These are phyloP conservation scores for Phycomyces nitens DNA, from an alignment of 192 early-diverging fungal genomes.

Conservation along the genomic window DNA sequence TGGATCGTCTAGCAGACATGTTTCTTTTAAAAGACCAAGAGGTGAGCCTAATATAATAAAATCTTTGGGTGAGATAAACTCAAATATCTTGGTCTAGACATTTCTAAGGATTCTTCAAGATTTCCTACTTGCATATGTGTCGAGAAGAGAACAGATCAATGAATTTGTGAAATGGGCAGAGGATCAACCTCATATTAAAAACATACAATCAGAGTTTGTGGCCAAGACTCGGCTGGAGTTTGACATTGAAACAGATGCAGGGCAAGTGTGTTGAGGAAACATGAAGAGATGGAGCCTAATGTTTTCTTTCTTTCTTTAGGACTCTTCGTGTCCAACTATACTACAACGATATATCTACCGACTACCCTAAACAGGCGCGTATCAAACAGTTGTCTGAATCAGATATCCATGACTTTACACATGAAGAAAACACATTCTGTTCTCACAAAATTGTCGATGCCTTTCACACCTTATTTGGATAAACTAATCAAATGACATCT, in stretches of 20 bases:
- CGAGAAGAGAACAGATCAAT: conserved; percentile 30
- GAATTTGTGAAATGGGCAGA: neutral
- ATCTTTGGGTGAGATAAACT: neutral
- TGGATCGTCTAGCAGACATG: conserved; percentile 31
- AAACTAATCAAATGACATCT: neutral
- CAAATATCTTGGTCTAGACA: conserved; percentile 8
- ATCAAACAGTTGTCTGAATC: neutral
- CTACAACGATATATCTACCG: neutral
- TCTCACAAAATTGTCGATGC: neutral
- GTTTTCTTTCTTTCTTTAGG: too few relatives aligned
- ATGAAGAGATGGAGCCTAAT: too few relatives aligned
- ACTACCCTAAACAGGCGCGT: neutral
- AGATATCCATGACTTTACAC: neutral
- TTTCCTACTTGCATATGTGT: conserved; percentile 23
- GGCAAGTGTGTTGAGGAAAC: neutral
- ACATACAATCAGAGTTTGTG: neutral
- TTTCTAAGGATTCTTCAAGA: conserved; percentile 31
- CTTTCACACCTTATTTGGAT: neutral
- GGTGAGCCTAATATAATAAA: conserved; percentile 12
- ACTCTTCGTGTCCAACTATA: neutral
- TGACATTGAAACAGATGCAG: neutral
- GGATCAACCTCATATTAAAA: neutral
- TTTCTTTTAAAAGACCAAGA: conserved; percentile 42
- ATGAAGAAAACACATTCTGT: neutral
- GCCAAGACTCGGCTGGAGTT: neutral